A percentile compares a stretch with the other conserved stretches of the same genome.
These are phyloP conservation scores for Helotiales sp. DNA, from an alignment of 2,329 filamentous ascomycete species.

Conservation along the genomic window DNA sequence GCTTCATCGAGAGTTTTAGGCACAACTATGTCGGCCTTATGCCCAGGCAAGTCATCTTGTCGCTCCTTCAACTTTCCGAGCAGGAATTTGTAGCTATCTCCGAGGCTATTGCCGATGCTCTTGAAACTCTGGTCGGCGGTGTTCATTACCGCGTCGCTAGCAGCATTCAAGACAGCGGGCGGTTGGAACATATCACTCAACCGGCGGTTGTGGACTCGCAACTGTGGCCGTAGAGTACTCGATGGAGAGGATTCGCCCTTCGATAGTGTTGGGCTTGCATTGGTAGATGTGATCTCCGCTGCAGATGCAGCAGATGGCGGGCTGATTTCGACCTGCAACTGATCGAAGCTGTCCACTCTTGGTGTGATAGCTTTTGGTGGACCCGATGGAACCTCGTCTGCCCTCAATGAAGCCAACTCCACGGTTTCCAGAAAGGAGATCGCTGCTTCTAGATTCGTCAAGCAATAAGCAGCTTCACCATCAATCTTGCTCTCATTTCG, in stretches of 20 bases:
- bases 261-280: slow-evolving; percentile 36
- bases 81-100: slow-evolving; percentile 91
- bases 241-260: slow-evolving; percentile 31
- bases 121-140: slow-evolving; percentile 92
- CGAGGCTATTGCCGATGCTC: slow-evolving; percentile 85
- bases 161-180: slow-evolving; percentile 77
- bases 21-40: slow-evolving; percentile 55
- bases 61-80: slow-evolving; percentile 84
- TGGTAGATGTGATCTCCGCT: slow-evolving; percentile 24
- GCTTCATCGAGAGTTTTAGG: slow-evolving; percentile 94
- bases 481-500: slow-evolving; percentile 83
- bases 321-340: slow-evolving; percentile 31
- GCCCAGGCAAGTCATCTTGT: slow-evolving; percentile 45
- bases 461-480: slow-evolving; percentile 91
- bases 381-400: slow-evolving; percentile 72
- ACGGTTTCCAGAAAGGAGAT: slow-evolving; percentile 95
- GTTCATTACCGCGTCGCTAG: slow-evolving; percentile 80
- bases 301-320: slow-evolving; percentile 33
- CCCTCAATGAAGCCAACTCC: slow-evolving; percentile 83
- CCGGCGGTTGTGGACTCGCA: slow-evolving; percentile 64
- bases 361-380: slow-evolving; percentile 60
- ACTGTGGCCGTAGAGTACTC: slow-evolving; percentile 33
- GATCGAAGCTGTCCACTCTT: slow-evolving; percentile 33
- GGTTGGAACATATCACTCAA: slow-evolving; percentile 86
- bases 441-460: slow-evolving; percentile 93